phyloP scores from a whole-genome alignment of 2,329 filamentous ascomycete genomes.

The Sarocladium oryzae region DNA sequence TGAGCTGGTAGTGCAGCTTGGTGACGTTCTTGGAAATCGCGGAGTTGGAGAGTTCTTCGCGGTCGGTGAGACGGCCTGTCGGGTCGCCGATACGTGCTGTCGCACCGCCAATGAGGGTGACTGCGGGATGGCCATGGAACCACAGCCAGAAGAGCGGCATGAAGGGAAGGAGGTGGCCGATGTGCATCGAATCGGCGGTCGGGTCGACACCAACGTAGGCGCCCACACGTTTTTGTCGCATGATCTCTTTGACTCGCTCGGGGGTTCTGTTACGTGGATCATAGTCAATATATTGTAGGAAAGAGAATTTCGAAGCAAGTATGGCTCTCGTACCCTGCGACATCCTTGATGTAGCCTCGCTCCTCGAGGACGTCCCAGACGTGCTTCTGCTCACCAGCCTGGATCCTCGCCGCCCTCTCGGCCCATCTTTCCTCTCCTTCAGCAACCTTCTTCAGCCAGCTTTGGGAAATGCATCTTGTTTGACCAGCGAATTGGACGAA shows the following conservation, averaged over 20 bases:
- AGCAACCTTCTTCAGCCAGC: slow-evolving; percentile 36
- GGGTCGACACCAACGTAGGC: slow-evolving; percentile 80
- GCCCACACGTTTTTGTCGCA: slow-evolving; percentile 60
- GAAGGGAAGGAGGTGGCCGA: slow-evolving; percentile 73
- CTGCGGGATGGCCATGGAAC: slow-evolving; percentile 62
- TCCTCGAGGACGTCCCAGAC: slow-evolving; percentile 62
- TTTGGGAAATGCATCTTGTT: slow-evolving; percentile 27
- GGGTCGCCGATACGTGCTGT: slow-evolving; percentile 77
- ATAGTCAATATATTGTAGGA: too few relatives aligned
- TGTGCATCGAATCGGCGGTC: slow-evolving; percentile 70
- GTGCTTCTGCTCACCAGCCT: slow-evolving; percentile 41
- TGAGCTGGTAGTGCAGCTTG: slow-evolving; percentile 63
- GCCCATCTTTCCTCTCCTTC: slow-evolving; percentile 42
- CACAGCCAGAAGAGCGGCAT: slow-evolving; percentile 86
- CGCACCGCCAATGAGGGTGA: slow-evolving; percentile 65
- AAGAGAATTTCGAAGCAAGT: too few relatives aligned
- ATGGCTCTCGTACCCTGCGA: slow-evolving; percentile 60
- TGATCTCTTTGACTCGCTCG: slow-evolving; percentile 52
- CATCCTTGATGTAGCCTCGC: slow-evolving; percentile 66
- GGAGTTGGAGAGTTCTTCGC: slow-evolving; percentile 44
- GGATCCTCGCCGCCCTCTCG: slow-evolving; percentile 38
- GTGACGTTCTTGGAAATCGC: slow-evolving; percentile 57
- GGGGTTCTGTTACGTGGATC: slow-evolving; percentile 29
- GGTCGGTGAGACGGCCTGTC: slow-evolving; percentile 58
- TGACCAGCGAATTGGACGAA: background rate